Evolutionary conservation across 768 basidiomycete genomes (phyloP), one percentile per base, ranked within the genome.

Genomic region (Cystobasidiopsis lactophilus): DNA sequence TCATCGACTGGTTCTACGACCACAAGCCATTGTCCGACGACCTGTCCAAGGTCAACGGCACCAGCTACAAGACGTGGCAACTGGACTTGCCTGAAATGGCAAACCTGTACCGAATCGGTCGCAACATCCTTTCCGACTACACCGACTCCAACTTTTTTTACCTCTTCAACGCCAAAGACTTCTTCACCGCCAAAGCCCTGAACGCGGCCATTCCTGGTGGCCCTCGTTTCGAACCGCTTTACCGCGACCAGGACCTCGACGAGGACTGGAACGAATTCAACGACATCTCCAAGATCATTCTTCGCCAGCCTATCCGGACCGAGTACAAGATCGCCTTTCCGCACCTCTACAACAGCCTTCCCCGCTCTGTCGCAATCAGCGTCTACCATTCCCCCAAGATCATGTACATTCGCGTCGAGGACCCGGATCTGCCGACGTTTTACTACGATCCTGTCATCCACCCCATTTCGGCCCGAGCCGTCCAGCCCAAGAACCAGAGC

Each of bases 321-420:
- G 93, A 98, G 69, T 95, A 98, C 75, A 95, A 91, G 66, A 88
- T 98, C 49, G 91, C 89, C 2, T 96, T 95, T 74, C 91, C 93
- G 30, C 91, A 98, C 63, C 74, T 98, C 1, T 98, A 98, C 70
- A 98, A 98, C 69, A 93, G 93, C 33, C 74, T 93, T 9, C 93
- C 93, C 43, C 83, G 91, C 30, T 85, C 86, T 24, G 88, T 98
- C 52, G 81, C 76, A 51, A 80, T 98, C 51, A 82, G 84, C 19
- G 76, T 80, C 11, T 96, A 96, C 66, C 93, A 98, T 64, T 72
- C 72, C 26, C 84, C 88, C 24, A 95, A 96, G 73, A 95, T 85
- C 65, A 88, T 98, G 50, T 98, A 96, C 69, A 95, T 98, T 67
- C 85, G 89, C 54, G 95, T 89, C 31, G 93, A 98, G 56, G 89